Base-by-base conservation (phyloP, 2,329 filamentous ascomycete species). In the Fusarium transvaalense region DNA sequence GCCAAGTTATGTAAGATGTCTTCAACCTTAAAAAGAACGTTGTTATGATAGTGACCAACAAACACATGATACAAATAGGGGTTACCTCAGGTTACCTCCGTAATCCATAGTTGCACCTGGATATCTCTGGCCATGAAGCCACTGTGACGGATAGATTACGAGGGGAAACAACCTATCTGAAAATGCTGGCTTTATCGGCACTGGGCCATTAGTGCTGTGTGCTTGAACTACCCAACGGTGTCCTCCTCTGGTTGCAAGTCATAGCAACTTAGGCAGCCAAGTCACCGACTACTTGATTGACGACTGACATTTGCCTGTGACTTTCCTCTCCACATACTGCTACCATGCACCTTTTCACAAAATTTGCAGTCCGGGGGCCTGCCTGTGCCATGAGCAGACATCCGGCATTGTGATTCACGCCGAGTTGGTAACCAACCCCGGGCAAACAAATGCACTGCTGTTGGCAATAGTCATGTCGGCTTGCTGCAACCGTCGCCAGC, bases 401-500 rank as follows among this genome's bases (percentile, higher is more conserved):
- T 54, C 31, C 50, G 43, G 54, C 39, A 61, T 46, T 37, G 48
- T 56, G 61, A 66, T 52, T 67, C 50, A 56, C 38, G 50, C 62
- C 54, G 47, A 67, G 48, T 48, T 55, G 50, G 52, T 45, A 51
- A 27, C 59, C 54, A 38, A 46, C 62, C 46, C 62, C 53, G 31
- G 15, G 43, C 34, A 53, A 59, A 21, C 39, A 12, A 57, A 31
- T 39, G 45, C 56, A 64, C 52, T 62, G 50, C 43, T 66, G 46
- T 63, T 38, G 41, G 48, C 21, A 66, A 31, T 34, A 34, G 51
- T 32, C 42, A 54, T 35, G n/a, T 39, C 34, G 39, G 29, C 41
- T 66, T 39, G 41, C n/a, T 56, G 39, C 39, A 42, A 31, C 39
- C 21, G 64, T 41, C 42, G n/a, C 32, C 32, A 21, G 17, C 41